Evolutionary conservation across 1,139 yeast species (phyloP).

Genomic region (Pneumocystis canis): DNA sequence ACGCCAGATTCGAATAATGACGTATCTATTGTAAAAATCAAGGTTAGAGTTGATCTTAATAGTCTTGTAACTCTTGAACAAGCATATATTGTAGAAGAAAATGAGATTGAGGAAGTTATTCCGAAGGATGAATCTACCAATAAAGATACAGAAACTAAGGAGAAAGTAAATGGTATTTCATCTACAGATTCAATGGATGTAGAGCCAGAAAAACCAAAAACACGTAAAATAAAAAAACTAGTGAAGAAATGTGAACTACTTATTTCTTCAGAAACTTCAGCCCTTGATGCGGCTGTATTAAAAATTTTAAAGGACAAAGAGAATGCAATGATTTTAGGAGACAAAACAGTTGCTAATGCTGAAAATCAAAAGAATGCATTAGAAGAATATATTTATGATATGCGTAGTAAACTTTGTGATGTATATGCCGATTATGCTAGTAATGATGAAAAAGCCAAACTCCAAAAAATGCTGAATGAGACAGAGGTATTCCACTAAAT

Average conservation of each 20-base stretch:
- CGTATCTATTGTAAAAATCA: constrained; percentile 75
- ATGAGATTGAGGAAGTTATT: constrained; percentile 60
- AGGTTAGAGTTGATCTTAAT: constrained; percentile 92
- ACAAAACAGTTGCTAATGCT: constrained; percentile 94
- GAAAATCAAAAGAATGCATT: constrained; percentile 97
- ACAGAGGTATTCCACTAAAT: constrained; percentile 39
- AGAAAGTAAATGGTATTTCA: constrained; percentile 39
- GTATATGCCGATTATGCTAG: constrained; percentile 78
- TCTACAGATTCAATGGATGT: constrained; percentile 19
- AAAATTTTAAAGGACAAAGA: constrained; percentile 63
- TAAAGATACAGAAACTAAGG: constrained; percentile 31
- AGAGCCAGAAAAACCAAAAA: constrained; percentile 58
- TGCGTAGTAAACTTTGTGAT: constrained; percentile 93
- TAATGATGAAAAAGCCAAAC: constrained; percentile 73
- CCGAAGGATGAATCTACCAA: constrained; percentile 24
- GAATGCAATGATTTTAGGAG: constrained; percentile 70
- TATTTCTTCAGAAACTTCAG: constrained; percentile 45
- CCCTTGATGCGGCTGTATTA: constrained; percentile 47
- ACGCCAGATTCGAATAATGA: constrained; percentile 60
- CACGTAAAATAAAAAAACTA: constrained; percentile 79
- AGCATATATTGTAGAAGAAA: constrained; percentile 90
- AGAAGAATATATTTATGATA: constrained; percentile 94
- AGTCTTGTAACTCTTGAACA: constrained; percentile 89
- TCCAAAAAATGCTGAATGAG: constrained; percentile 57
- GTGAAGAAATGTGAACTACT: constrained; percentile 77